These are phyloP conservation scores for Emericellopsis cladophorae DNA, from an alignment of 2,329 filamentous ascomycete species.

Conservation along the genomic window DNA sequence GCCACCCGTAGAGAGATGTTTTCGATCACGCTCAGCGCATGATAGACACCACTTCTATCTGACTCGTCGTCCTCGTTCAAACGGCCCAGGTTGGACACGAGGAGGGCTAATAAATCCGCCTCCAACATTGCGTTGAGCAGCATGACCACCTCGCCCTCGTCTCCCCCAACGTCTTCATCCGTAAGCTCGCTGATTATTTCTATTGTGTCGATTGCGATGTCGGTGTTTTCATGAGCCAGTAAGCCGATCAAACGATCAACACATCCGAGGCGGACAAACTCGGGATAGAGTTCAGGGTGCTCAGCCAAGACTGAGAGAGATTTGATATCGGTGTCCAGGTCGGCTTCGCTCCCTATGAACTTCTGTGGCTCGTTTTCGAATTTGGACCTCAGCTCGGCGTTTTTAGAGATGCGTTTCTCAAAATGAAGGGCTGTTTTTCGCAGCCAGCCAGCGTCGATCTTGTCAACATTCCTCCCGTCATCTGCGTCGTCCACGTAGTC, in stretches of 20 bases:
- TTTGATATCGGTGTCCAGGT: conserved; percentile 82
- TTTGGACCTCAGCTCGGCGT: conserved; percentile 77
- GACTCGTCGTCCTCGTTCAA: conserved; percentile 61
- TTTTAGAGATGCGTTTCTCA: conserved; percentile 83
- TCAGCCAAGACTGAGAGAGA: conserved; percentile 76
- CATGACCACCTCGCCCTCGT: conserved; percentile 67
- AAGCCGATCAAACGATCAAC: conserved; percentile 65
- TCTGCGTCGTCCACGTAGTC: conserved; percentile 63
- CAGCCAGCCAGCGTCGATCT: conserved; percentile 75
- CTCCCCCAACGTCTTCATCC: conserved; percentile 80
- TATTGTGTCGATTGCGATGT: conserved; percentile 84
- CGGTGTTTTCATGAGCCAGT: conserved; percentile 89
- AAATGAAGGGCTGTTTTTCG: conserved; percentile 71
- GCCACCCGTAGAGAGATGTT: conserved; percentile 64
- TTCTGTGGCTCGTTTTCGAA: conserved; percentile 70
- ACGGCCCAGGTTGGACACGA: conserved; percentile 66
- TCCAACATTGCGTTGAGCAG: conserved; percentile 57
- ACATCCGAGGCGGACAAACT: conserved; percentile 66
- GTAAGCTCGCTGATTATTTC: conserved; percentile 85
- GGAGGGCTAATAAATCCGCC: conserved; percentile 59
- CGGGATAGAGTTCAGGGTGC: conserved; percentile 69
- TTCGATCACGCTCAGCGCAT: conserved; percentile 72
- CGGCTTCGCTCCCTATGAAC: conserved; percentile 77
- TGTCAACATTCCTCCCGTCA: conserved; percentile 36
- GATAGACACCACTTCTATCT: conserved; percentile 78